Evolutionary conservation across 108 stramenopile species (phyloP).

Genomic region (Skeletonema tropicum): DNA sequence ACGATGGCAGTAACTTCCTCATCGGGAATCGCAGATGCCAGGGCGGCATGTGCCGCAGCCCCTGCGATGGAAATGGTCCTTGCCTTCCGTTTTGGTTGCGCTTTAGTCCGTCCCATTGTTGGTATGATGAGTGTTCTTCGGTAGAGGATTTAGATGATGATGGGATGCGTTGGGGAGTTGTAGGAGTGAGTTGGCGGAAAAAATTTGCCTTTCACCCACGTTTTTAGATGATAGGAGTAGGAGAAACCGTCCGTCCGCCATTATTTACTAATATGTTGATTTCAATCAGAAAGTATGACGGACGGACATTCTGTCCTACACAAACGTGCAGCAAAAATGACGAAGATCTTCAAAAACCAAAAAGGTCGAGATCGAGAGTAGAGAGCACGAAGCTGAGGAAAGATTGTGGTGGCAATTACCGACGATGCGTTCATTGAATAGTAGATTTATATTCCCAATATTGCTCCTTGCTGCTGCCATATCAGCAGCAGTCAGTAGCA

Average conservation of each 20-base stretch:
- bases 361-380: no score
- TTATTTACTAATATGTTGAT: no score
- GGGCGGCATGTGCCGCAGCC: conserved; percentile 10
- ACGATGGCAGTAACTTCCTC: background rate
- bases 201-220: no score
- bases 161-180: background rate
- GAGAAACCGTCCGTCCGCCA: no score
- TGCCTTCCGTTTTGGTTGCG: conserved; percentile 7
- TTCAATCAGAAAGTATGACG: no score
- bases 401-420: no score
- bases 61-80: conserved; percentile 2
- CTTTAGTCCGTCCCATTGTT: conserved; percentile 7
- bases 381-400: no score
- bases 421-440: background rate
- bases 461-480: background rate
- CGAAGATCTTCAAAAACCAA: no score
- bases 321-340: no score
- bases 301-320: no score
- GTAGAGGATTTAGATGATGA: background rate
- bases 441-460: background rate
- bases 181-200: no score
- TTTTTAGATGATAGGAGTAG: no score
- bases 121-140: background rate
- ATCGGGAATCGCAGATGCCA: background rate
- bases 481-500: background rate